Base-by-base conservation (phyloP, 2,329 filamentous ascomycete genomes). In the Didymella segeticola region DNA sequence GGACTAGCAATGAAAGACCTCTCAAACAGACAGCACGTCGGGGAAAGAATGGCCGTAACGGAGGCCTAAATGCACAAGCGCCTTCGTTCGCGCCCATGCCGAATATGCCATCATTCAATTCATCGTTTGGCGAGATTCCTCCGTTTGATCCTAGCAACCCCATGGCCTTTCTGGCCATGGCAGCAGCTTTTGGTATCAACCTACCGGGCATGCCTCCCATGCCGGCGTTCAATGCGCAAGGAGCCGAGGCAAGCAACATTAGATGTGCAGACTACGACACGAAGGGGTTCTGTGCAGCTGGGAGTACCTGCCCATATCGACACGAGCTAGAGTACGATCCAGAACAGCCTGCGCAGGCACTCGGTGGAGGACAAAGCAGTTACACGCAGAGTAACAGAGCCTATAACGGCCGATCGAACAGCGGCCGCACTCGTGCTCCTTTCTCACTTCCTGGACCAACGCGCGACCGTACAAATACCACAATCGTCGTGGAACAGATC, bases 401-500 rank as follows among this genome's bases (percentile, higher is more conserved):
- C 29, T 27, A 27, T 17, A 33, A 22, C 23, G 42, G 42, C 23
- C 34, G 42, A 9, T 39, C 26, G 14, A 59, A 43, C 30, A 61
- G 77, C 73, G 47, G 57, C 39, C 63, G 55, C 36, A 19, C 34
- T 34, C 70, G 69, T 22, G 82, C 87, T 3, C 76, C 85, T 0
- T 87, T 90, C 64, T 89, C 89, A 0, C 80, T 82, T 0, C 81
- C 85, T 19, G 86, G 87, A 0, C 85, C 87, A 0, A 82, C 86
- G 22, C 72, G 79, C 43, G 88, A 92, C 69, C 80, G 76, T 48
- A 81, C 80, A 0, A 88, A 86, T 62, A 88, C 84, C 7, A 85
- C 86, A 0, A 83, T 95, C 17, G 89, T 93, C 2, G 82, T 95
- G 2, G 89, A 93, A 68, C 86, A 87, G 51, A 93, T 95, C 5